Evolutionary conservation across 768 basidiomycete species (phyloP).

Genomic region (Exidia glandulosa): DNA sequence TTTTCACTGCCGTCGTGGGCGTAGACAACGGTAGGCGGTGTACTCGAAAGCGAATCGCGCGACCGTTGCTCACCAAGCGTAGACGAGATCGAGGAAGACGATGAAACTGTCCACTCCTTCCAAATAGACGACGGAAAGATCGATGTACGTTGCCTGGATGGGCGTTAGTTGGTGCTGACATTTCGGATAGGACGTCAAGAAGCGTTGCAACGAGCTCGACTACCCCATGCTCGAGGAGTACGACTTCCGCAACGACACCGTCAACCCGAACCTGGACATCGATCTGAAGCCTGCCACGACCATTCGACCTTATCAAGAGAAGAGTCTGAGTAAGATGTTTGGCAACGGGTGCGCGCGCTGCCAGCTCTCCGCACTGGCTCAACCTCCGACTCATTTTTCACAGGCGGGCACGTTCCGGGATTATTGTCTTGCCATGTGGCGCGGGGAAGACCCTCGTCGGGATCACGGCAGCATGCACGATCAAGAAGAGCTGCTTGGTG

Average conservation of each 20-base stretch:
- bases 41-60: neutral
- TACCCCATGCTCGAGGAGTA: slow-evolving; percentile 99
- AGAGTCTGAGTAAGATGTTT: slow-evolving; percentile 98
- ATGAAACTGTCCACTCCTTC: slow-evolving; percentile 94
- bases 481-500: slow-evolving; percentile 97
- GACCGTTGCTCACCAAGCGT: neutral
- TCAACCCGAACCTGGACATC: slow-evolving; percentile 95
- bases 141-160: slow-evolving; percentile 42
- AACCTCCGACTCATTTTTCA: slow-evolving; percentile 4
- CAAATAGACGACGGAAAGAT: slow-evolving; percentile 92
- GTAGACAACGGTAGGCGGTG: slow-evolving; percentile 64
- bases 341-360: slow-evolving; percentile 70
- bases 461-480: slow-evolving; percentile 98
- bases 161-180: slow-evolving; percentile 1
- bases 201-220: slow-evolving; percentile 91
- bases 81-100: slow-evolving; percentile 98
- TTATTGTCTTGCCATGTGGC: slow-evolving; percentile 96
- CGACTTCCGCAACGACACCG: slow-evolving; percentile 93
- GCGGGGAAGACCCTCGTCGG: slow-evolving; percentile 98
- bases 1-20: slow-evolving; percentile 94
- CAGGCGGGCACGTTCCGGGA: slow-evolving; percentile 93
- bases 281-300: slow-evolving; percentile 97
- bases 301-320: slow-evolving; percentile 97
- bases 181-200: slow-evolving; percentile 72
- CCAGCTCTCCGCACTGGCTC: neutral